Base-by-base conservation (phyloP, 1,284 basidiomycete species). In the Amylostereum areolatum region DNA sequence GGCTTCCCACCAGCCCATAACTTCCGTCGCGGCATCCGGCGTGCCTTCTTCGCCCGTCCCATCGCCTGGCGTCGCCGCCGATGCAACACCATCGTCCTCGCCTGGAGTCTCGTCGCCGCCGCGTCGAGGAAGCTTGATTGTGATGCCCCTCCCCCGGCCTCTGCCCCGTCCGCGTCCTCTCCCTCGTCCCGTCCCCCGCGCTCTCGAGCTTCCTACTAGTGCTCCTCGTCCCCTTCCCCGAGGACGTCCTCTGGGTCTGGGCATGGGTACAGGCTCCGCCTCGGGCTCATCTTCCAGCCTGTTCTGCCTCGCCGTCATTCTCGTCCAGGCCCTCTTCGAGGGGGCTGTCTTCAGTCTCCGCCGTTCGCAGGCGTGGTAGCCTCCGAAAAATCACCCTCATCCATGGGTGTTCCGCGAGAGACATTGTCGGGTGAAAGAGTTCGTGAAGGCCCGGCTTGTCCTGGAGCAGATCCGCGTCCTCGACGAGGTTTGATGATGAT, bases 1-100 rank as follows among this genome's bases (percentile, higher is more conserved):
- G 81, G 80, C 57, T 83, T 85, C 1, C 83, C 83, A 3, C 78
- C 80, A 37, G 73, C 77, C 34, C 75, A 59, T 27, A 59, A 57
- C 48, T 60, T 63, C 62, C 6, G 60, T 58, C 10, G 55, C 65
- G 3, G 64, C 67, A 18, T 58, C 66, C 42, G 49, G 64, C 44
- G 49, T 62, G 40, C 51, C 58, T 35, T 52, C 58, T 18, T 62
- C 70, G 3, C 62, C 67, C 5, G 53, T 60, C 45, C 55, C 62
- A n/a, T n/a, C n/a, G n/a, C n/a, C n/a, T n/a, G n/a, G n/a, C n/a
- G n/a, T n/a, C n/a, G n/a, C n/a, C n/a, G n/a, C n/a, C 35, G 56
- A 73, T 10, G 68, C 72, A 51, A 73, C 73, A 29, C 74, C 75
- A n/a, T 73, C 75, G 0, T 73, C 75, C 0, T 69, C 52, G 8